phyloP scores from a whole-genome alignment of 495 filamentous ascomycete species.

The Corynascus novoguineensis region DNA sequence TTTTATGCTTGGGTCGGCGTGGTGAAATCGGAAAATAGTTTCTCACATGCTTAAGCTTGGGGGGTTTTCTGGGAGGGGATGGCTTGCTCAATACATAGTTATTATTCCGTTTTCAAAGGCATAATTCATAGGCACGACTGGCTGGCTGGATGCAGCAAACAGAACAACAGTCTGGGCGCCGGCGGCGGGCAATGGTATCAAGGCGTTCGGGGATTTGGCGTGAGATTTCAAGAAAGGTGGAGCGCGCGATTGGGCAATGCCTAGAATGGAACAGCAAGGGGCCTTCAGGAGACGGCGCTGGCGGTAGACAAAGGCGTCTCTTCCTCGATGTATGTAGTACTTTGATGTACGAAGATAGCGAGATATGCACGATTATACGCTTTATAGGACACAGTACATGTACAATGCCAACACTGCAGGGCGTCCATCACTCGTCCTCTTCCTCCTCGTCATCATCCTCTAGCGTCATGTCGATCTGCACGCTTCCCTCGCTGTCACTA shows the following conservation, averaged over 20 bases:
- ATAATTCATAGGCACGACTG: background rate
- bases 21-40: no score
- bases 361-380: background rate
- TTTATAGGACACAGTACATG: background rate
- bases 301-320: no score
- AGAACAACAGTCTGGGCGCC: no score
- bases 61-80: background rate
- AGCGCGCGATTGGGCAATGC: background rate
- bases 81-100: background rate
- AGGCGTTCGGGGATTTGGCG: constrained; percentile 9
- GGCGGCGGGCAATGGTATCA: background rate
- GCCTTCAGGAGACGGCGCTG: background rate
- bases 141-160: background rate
- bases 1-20: background rate
- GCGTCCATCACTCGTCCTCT: constrained; percentile 15
- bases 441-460: constrained; percentile 26
- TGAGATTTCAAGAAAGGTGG: background rate
- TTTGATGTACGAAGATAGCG: background rate
- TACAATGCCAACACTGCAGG: background rate
- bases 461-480: constrained; percentile 29
- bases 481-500: constrained; percentile 28
- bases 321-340: no score
- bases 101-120: constrained; percentile 5
- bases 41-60: no score
- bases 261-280: background rate